Conservation (phyloP, 352 stramenopile genomes). For the Pythium pyrilobum region DNA sequence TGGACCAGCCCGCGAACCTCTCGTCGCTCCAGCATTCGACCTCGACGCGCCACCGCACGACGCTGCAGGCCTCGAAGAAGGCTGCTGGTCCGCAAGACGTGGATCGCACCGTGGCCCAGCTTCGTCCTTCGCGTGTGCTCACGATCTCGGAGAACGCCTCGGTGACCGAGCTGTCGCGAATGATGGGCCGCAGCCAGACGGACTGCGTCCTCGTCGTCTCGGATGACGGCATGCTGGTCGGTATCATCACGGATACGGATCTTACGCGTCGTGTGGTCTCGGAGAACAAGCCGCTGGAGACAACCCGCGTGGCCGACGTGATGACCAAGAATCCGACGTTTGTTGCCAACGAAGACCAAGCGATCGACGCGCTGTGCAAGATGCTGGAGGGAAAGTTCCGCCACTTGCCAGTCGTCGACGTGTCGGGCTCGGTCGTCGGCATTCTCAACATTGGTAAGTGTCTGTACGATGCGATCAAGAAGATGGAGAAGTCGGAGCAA, state of each 20-base stretch:
- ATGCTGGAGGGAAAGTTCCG: slow-evolving; percentile 89
- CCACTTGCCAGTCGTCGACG: slow-evolving; percentile 80
- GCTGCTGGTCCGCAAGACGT: slow-evolving; percentile 54
- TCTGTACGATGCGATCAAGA: slow-evolving; percentile 97
- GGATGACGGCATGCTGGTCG: slow-evolving; percentile 81
- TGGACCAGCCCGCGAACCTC: slow-evolving; percentile 60
- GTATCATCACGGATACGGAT: slow-evolving; percentile 95
- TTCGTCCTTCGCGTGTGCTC: slow-evolving; percentile 86
- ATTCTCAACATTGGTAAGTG: slow-evolving; percentile 99
- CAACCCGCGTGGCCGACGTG: slow-evolving; percentile 61
- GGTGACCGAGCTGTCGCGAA: slow-evolving; percentile 82
- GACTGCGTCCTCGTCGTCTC: slow-evolving; percentile 93
- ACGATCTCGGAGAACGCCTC: slow-evolving; percentile 74
- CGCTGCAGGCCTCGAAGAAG: slow-evolving; percentile 37
- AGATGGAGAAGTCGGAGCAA: slow-evolving; percentile 92
- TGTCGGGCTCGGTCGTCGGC: slow-evolving; percentile 86
- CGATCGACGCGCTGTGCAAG: slow-evolving; percentile 77
- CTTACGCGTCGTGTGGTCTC: slow-evolving; percentile 79
- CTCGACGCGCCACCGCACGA: slow-evolving; percentile 41
- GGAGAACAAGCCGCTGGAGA: slow-evolving; percentile 66
- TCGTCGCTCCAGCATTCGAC: slow-evolving; percentile 18
- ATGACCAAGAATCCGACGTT: slow-evolving; percentile 86
- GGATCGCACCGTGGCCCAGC: slow-evolving; percentile 72
- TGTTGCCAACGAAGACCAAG: slow-evolving; percentile 75
- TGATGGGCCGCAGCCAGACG: slow-evolving; percentile 87